Conservation (phyloP, 176 grass and related monocot species). For the Zea luxurians region DNA sequence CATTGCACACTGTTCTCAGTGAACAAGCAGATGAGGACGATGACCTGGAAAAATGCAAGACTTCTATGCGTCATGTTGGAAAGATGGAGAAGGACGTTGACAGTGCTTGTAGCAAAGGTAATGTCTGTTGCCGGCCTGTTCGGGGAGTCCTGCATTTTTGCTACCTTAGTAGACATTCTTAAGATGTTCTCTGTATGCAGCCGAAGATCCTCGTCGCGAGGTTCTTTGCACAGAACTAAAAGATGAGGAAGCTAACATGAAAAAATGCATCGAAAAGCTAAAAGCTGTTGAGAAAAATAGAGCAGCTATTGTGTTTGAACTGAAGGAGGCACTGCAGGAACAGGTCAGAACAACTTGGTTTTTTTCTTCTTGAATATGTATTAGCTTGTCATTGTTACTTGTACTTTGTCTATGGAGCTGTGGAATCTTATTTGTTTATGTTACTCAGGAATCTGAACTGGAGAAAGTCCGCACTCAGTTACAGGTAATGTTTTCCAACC, state of each 20-base stretch:
- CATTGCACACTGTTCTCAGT: constrained; percentile 66
- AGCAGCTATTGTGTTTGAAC: constrained; percentile 64
- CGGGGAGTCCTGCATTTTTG: background rate
- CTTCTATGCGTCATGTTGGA: constrained; percentile 53
- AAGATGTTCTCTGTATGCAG: constrained; percentile 55
- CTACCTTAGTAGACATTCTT: constrained; percentile 33
- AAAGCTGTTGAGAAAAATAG: constrained; percentile 79
- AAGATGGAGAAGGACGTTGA: constrained; percentile 87
- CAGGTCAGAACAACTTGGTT: constrained; percentile 56
- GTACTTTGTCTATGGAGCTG: constrained; percentile 22
- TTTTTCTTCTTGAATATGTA: constrained; percentile 22
- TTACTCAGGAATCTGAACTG: constrained; percentile 85
- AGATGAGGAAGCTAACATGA: constrained; percentile 64
- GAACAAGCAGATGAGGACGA: constrained; percentile 60
- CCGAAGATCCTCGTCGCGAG: constrained; percentile 60
- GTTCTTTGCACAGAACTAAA: constrained; percentile 67
- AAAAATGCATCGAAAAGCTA: constrained; percentile 78
- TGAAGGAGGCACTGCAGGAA: constrained; percentile 84
- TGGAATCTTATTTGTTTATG: constrained; percentile 37
- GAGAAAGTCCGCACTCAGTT: constrained; percentile 83
- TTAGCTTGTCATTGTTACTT: constrained; percentile 25
- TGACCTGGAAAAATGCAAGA: constrained; percentile 82
- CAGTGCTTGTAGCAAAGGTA: constrained; percentile 67
- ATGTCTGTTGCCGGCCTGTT: constrained; percentile 28
- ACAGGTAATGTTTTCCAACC: constrained; percentile 51